Conservation (phyloP, 2,329 filamentous ascomycete genomes). For the Penicillium sp. region DNA sequence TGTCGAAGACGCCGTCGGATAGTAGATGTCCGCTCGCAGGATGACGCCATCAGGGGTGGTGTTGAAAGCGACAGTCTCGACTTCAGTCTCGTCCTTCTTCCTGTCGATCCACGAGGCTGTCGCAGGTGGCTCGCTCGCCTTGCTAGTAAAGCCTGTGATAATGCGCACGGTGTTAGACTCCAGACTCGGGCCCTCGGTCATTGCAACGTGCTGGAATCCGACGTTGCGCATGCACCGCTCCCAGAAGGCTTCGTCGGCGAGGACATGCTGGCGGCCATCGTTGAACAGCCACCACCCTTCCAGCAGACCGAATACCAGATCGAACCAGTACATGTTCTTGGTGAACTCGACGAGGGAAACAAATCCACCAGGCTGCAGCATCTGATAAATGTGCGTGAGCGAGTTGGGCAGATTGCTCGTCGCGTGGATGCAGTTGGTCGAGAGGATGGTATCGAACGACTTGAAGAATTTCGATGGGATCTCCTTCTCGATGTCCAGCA, state of each 20-base stretch:
- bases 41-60: not conserved
- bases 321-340: constrained; percentile 24
- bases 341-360: constrained; percentile 40
- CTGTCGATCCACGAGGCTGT: not conserved
- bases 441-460: constrained; percentile 33
- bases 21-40: constrained; percentile 6
- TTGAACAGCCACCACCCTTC: constrained; percentile 49
- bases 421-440: constrained; percentile 41
- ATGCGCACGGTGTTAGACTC: constrained; percentile 5
- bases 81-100: not conserved
- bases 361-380: constrained; percentile 36
- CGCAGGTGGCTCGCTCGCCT: not conserved
- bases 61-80: not conserved
- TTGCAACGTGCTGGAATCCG: constrained; percentile 9
- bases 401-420: constrained; percentile 30
- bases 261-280: constrained; percentile 31
- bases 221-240: not conserved
- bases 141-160: not conserved
- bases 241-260: constrained; percentile 6
- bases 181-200: not conserved
- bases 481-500: constrained; percentile 33
- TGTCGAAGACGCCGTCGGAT: not conserved
- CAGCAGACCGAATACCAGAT: constrained; percentile 44
- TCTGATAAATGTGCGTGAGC: constrained; percentile 25
- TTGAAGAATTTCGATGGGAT: constrained; percentile 24